Percentiles rank a stretch among this genome's conserved stretches.
Evolutionary conservation across 2,329 filamentous ascomycete species (phyloP).

Genomic region (Pseudocercospora pini-densiflorae): DNA sequence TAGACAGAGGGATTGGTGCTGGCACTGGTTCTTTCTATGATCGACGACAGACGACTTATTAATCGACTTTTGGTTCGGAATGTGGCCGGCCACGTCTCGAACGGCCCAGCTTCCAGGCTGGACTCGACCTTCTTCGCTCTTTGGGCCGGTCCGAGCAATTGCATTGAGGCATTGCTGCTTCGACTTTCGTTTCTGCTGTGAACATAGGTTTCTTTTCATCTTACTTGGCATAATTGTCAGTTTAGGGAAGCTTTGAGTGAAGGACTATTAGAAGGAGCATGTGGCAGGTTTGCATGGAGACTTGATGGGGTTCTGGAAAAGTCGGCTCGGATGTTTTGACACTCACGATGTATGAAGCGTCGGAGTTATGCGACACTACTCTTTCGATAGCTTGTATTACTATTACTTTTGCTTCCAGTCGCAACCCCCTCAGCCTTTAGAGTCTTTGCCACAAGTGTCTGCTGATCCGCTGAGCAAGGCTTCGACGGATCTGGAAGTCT

Average conservation of each 20-base stretch:
- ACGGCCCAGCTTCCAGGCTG: background rate
- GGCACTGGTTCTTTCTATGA: background rate
- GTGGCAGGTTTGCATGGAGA: background rate
- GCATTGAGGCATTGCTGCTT: background rate
- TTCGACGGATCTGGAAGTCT: background rate
- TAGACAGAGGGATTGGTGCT: background rate
- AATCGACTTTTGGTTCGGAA: background rate
- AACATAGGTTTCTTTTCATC: background rate
- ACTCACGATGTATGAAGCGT: conserved; percentile 2
- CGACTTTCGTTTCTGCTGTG: conserved; percentile 1
- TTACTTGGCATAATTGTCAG: background rate
- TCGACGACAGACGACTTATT: background rate
- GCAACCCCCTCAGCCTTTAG: background rate
- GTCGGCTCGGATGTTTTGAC: background rate
- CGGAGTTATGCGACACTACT: background rate
- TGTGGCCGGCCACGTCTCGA: background rate
- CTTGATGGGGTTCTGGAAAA: background rate
- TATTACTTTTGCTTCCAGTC: background rate
- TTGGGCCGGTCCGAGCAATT: background rate
- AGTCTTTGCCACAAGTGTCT: background rate
- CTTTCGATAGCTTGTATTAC: background rate
- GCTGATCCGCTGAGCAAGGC: background rate
- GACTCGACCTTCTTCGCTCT: background rate
- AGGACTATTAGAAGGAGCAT: background rate
- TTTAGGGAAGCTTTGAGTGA: background rate